Evolutionary conservation across 1,284 basidiomycete species (phyloP), one percentile per base, ranked within the genome.

Genomic region (Chondrostereum purpureum): DNA sequence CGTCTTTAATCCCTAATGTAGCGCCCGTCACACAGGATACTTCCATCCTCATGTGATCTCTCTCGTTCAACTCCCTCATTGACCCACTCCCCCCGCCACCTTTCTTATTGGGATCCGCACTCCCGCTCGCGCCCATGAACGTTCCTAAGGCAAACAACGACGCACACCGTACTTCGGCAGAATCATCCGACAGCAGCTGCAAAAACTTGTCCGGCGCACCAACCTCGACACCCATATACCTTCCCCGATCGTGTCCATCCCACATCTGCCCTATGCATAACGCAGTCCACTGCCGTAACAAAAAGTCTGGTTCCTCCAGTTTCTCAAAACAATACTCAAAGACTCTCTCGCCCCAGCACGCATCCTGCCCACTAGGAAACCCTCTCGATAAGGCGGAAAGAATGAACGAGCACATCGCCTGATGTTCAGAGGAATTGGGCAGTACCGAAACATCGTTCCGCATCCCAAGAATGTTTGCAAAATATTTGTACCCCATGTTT

Each of bases 341-440:
- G 0, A 97, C 91, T 19, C 83, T 76, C 52, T 92, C 88, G 47
- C 79, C 74, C 64, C 88, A 80, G 61, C 92, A 95, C 0, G 90
- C 92, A 44, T 79, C 77, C 64, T 99, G 94, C 1, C 93, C 95
- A 0, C 78, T 77, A 5, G 80, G 77, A 61, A 88, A 94, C 56
- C 94, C 92, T 17, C 95, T 84, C 45, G 89, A 88, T 49, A 97
- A 84, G 20, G 93, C 85, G n/a, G 89, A 80, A 17, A 99, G 80
- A 55, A 98, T 94, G 67, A 98, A 99, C 0, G 93, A 92, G 60
- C 94, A 99, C 95, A 99, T 99, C 0, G 95, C 95, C 49, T 93
- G 91, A 64, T 99, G 94, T 64, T 99, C 95, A 12, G 91, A 90
- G 42, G 86, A 83, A 64, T 99, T 98, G 0, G 93, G 92, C 20